These are phyloP conservation scores for Teunomyces kruisii DNA, from an alignment of 805 yeast species.

Conservation along the genomic window DNA sequence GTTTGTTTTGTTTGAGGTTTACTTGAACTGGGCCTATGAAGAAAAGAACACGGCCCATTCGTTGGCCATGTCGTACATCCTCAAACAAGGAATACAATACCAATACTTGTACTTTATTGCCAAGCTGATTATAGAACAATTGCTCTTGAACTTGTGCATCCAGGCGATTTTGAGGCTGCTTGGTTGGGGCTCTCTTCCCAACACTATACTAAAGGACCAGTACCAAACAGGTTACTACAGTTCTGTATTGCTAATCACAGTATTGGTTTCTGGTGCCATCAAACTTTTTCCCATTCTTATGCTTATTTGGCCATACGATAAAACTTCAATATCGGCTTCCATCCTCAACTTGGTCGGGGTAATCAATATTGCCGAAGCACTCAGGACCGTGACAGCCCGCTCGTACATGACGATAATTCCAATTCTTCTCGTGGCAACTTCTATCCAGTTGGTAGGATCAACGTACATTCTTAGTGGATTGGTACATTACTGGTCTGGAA, in stretches of 20 bases:
- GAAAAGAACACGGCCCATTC: constrained; percentile 54
- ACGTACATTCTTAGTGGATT: constrained; percentile 14
- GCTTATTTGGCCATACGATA: constrained; percentile 95
- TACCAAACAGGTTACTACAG: constrained; percentile 36
- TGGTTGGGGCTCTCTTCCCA: constrained; percentile 21
- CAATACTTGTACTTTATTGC: constrained; percentile 61
- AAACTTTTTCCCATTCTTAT: constrained; percentile 87
- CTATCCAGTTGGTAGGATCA: constrained; percentile 14
- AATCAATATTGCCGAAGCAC: constrained; percentile 64
- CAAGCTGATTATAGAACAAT: constrained; percentile 50
- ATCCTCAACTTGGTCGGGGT: constrained; percentile 58
- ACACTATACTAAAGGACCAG: constrained; percentile 17
- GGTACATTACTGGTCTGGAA: constrained; percentile 13
- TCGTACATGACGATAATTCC: constrained; percentile 15
- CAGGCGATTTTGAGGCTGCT: constrained; percentile 21
- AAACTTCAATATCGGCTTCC: constrained; percentile 58
- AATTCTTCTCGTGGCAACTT: constrained; percentile 15
- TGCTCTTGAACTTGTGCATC: constrained; percentile 38
- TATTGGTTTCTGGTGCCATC: constrained; percentile 74
- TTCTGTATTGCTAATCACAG: constrained; percentile 60
- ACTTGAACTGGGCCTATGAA: constrained; percentile 87
- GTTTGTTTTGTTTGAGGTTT: constrained; percentile 79
- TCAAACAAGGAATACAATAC: constrained; percentile 34
- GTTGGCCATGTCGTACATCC: constrained; percentile 19
- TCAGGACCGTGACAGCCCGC: constrained; percentile 20